Conservation (phyloP, 2,329 filamentous ascomycete genomes). For the Hymenoscyphus infarciens region DNA sequence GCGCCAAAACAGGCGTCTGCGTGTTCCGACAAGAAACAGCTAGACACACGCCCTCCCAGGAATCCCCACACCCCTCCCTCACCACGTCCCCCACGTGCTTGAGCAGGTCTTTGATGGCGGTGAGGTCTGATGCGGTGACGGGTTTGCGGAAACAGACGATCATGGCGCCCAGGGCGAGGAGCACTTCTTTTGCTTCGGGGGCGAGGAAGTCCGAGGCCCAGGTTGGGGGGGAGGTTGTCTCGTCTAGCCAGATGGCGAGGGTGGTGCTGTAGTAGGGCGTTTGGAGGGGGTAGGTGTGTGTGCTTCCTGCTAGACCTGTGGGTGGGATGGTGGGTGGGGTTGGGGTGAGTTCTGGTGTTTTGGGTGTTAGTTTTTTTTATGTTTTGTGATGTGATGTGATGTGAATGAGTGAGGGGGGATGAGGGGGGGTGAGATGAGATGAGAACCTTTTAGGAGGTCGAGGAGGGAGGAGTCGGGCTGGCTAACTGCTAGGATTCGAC, state of each 20-base stretch:
- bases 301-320: slow-evolving; percentile 49
- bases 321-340: slow-evolving; percentile 38
- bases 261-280: slow-evolving; percentile 60
- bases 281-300: slow-evolving; percentile 52
- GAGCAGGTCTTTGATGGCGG: slow-evolving; percentile 42
- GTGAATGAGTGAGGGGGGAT: background rate
- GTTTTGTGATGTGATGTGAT: background rate
- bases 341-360: slow-evolving; percentile 54
- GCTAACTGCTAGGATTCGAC: slow-evolving; percentile 54
- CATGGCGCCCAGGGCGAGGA: slow-evolving; percentile 58
- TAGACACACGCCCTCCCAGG: slow-evolving; percentile 62
- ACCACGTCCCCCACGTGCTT: slow-evolving; percentile 52
- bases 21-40: slow-evolving; percentile 50
- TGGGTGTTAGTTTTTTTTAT: slow-evolving; percentile 14
- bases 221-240: slow-evolving; percentile 40
- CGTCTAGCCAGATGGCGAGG: slow-evolving; percentile 66
- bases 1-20: slow-evolving; percentile 35
- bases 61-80: slow-evolving; percentile 53
- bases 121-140: slow-evolving; percentile 23
- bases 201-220: slow-evolving; percentile 60
- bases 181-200: slow-evolving; percentile 59
- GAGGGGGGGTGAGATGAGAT: background rate
- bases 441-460: slow-evolving; percentile 52
- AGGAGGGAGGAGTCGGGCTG: slow-evolving; percentile 42
- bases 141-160: slow-evolving; percentile 51